Evolutionary conservation across 495 filamentous ascomycete genomes (phyloP).

Genomic region (Penicillium ochrochloron): DNA sequence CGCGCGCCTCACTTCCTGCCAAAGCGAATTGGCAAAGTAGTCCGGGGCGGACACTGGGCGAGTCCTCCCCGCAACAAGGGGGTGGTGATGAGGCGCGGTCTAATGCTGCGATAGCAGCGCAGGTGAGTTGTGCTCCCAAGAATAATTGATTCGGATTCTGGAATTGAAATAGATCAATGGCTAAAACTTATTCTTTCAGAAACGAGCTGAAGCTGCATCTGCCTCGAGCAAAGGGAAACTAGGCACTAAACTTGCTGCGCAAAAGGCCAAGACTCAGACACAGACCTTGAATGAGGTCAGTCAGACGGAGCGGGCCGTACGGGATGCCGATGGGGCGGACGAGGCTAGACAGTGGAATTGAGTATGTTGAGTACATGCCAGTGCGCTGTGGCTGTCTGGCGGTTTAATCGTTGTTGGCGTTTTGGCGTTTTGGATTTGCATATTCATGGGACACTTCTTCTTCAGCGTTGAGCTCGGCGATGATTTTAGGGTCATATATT

Average conservation of each 20-base stretch:
- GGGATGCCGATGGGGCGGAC: conserved; percentile 57
- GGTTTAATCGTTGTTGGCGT: conserved; percentile 6
- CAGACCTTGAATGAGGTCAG: conserved; percentile 63
- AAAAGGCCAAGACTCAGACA: conserved; percentile 66
- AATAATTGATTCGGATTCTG: not conserved
- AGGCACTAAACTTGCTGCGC: conserved; percentile 62
- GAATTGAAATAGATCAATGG: not conserved
- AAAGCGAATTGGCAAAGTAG: conserved; percentile 50
- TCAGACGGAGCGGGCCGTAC: conserved; percentile 56
- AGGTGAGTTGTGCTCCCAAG: conserved; percentile 48
- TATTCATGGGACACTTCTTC: not conserved
- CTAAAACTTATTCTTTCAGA: conserved; percentile 28
- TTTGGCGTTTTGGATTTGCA: conserved; percentile 2
- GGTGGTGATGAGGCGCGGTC: conserved; percentile 53
- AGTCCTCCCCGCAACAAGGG: conserved; percentile 30
- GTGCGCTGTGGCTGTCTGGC: not conserved
- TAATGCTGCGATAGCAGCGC: conserved; percentile 69
- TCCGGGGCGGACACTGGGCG: conserved; percentile 62
- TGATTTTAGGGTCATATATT: not conserved
- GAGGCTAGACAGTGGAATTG: conserved; percentile 11
- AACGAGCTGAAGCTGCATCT: conserved; percentile 42
- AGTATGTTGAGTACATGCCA: not conserved
- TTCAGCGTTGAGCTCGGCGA: conserved; percentile 4
- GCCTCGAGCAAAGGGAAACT: conserved; percentile 56
- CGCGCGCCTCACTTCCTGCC: conserved; percentile 45